Percentiles rank a stretch among this genome's conserved stretches.
phyloP scores from a whole-genome alignment of 2,329 filamentous ascomycete genomes.

The Calonectria leucothoes region DNA sequence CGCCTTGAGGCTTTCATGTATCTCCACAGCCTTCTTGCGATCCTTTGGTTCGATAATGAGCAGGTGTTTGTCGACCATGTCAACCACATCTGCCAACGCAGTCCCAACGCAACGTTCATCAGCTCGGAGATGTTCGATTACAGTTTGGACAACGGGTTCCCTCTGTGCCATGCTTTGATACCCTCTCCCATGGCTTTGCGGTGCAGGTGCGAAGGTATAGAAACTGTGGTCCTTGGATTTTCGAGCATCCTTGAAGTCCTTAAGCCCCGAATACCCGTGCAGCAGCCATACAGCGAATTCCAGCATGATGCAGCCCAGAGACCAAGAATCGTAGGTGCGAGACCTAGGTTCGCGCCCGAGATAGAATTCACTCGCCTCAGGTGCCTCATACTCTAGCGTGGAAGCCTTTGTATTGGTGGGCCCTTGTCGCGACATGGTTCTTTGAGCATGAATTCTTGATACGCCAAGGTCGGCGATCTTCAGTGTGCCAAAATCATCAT shows the following conservation, averaged over 20 bases:
- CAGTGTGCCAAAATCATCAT: neutral
- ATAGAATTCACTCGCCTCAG: neutral
- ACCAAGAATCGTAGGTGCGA: neutral
- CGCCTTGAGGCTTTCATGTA: neutral
- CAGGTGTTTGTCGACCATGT: neutral
- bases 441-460: neutral
- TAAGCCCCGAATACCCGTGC: neutral
- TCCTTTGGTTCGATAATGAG: neutral
- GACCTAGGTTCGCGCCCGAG: neutral
- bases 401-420: neutral
- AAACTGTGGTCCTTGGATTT: neutral
- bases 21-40: neutral
- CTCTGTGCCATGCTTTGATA: neutral
- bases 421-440: neutral
- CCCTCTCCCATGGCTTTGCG: neutral
- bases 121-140: neutral
- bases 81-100: neutral
- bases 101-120: neutral
- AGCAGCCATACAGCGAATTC: neutral
- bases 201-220: neutral
- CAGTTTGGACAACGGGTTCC: neutral
- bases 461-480: neutral
- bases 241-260: neutral
- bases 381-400: neutral
- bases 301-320: neutral